Conservation (phyloP, 1,284 basidiomycete genomes). For the Coriolopsis trogii region DNA sequence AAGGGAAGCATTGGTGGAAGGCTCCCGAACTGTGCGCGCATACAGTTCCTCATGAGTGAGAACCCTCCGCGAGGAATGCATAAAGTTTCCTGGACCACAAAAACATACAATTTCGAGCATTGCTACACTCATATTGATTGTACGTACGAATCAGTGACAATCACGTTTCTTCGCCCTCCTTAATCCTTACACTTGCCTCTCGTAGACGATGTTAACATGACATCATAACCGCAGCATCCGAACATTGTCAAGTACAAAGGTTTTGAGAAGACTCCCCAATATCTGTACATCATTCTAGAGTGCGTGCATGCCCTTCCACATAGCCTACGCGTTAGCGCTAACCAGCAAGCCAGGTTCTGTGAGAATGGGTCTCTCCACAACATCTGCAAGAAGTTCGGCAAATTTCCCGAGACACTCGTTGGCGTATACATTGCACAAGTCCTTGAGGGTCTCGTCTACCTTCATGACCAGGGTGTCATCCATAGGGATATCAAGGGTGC, state of each 20-base stretch:
- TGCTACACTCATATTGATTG: no score
- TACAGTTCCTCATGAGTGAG: no score
- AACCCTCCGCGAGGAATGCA: no score
- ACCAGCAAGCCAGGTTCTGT: slow-evolving; percentile 69
- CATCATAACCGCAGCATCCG: slow-evolving; percentile 62
- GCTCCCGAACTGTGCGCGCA: no score
- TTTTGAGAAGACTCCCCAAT: slow-evolving; percentile 93
- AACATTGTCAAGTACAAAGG: slow-evolving; percentile 99
- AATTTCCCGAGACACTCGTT: slow-evolving; percentile 96
- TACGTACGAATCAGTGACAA: no score
- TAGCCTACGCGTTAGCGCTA: slow-evolving; percentile 3
- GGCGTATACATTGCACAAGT: slow-evolving; percentile 96
- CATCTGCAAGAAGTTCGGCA: slow-evolving; percentile 96
- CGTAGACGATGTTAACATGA: neutral
- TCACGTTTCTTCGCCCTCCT: no score
- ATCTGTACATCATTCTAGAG: slow-evolving; percentile 96
- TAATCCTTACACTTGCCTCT: no score
- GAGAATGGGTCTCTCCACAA: slow-evolving; percentile 97
- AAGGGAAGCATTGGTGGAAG: no score
- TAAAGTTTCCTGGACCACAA: no score
- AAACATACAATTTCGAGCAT: no score
- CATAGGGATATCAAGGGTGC: slow-evolving; percentile 99
- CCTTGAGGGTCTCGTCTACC: slow-evolving; percentile 89
- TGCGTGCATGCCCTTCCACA: slow-evolving; percentile 32
- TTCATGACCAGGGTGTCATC: slow-evolving; percentile 97